phyloP scores from a whole-genome alignment of 2,329 filamentous ascomycete genomes.

The Penicillium sp. region DNA sequence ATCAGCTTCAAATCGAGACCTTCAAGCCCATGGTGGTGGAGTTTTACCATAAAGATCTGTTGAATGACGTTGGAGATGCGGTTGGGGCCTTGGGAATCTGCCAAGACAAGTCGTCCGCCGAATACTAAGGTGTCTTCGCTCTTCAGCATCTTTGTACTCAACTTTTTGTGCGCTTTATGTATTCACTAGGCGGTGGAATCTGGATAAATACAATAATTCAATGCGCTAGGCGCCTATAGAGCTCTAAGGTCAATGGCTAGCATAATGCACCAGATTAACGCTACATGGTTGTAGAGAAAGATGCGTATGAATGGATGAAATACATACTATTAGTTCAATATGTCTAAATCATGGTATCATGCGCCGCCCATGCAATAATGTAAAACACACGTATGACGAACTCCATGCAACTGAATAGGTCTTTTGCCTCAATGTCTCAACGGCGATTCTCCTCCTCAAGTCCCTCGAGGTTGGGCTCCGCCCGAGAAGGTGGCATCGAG shows the following conservation, averaged over 20 bases:
- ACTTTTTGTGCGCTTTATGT: neutral
- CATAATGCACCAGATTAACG: too few relatives aligned
- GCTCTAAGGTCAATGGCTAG: neutral
- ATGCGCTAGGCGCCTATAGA: neutral
- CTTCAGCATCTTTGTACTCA: too few relatives aligned
- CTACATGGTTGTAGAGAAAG: too few relatives aligned
- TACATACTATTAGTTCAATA: neutral
- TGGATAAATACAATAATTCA: too few relatives aligned
- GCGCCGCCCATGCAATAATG: slow-evolving; percentile 12
- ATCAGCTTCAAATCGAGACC: neutral
- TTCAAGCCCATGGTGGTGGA: neutral
- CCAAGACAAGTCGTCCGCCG: slow-evolving; percentile 9
- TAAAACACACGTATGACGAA: slow-evolving; percentile 2
- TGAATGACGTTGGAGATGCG: neutral
- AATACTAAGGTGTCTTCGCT: too few relatives aligned
- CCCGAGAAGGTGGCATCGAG: slow-evolving; percentile 13
- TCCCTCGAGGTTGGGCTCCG: slow-evolving; percentile 1
- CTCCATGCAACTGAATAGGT: neutral
- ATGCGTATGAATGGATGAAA: too few relatives aligned
- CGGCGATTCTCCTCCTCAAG: neutral
- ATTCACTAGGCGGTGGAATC: too few relatives aligned
- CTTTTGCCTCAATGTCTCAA: neutral
- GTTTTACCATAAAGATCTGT: neutral
- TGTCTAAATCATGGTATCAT: slow-evolving; percentile 10
- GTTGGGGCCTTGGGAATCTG: too few relatives aligned